These are phyloP conservation scores for Aspergillus neoniger DNA, from an alignment of 2,329 filamentous ascomycete species.

Conservation along the genomic window DNA sequence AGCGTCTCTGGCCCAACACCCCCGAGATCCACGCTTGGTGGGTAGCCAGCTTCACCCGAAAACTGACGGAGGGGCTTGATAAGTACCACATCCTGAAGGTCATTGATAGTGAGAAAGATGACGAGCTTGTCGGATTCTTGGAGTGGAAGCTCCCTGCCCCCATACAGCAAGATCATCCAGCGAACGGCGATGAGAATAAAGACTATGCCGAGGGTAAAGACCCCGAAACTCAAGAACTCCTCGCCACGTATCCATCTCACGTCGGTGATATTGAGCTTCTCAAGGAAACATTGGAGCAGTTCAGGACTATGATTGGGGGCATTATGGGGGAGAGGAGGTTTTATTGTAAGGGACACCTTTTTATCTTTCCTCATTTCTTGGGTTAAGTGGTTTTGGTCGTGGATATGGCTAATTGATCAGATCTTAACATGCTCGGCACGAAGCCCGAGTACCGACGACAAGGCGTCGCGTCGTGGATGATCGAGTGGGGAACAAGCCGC, in stretches of 20 bases:
- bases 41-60: slow-evolving; percentile 9
- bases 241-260: no score
- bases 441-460: slow-evolving; percentile 26
- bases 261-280: slow-evolving; percentile 22
- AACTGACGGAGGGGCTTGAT: not conserved
- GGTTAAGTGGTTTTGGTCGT: not conserved
- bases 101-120: slow-evolving; percentile 18
- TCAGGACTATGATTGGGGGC: slow-evolving; percentile 17
- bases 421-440: slow-evolving; percentile 29
- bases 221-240: slow-evolving; percentile 17
- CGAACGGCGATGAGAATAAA: not conserved
- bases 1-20: slow-evolving; percentile 26
- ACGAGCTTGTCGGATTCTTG: slow-evolving; percentile 24
- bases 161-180: not conserved
- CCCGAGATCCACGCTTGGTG: slow-evolving; percentile 27
- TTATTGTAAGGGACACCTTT: slow-evolving; percentile 25
- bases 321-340: slow-evolving; percentile 25
- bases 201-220: not conserved
- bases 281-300: slow-evolving; percentile 23
- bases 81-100: slow-evolving; percentile 15
- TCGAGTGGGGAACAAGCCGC: slow-evolving; percentile 40
- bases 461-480: slow-evolving; percentile 31
- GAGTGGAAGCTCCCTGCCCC: slow-evolving; percentile 26
- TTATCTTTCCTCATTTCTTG: not conserved
- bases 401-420: slow-evolving; percentile 9